phyloP scores from a whole-genome alignment of 257 asterid genomes.

The Solanum paucissectum region DNA sequence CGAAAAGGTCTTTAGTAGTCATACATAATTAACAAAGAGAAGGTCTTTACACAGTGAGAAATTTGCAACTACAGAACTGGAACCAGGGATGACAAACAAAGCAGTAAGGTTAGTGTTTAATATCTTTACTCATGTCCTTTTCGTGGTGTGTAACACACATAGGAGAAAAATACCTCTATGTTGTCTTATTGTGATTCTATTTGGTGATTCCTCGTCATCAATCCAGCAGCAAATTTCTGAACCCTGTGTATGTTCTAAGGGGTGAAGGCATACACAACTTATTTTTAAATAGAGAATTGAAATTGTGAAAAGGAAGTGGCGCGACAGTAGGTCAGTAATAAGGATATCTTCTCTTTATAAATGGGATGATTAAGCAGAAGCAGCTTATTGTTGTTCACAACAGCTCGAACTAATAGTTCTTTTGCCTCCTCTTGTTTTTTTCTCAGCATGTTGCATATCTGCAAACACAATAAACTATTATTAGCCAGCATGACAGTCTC shows the following conservation, averaged over 20 bases:
- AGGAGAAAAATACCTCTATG: neutral
- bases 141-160: neutral
- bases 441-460: slow-evolving; percentile 75
- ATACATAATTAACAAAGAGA: neutral
- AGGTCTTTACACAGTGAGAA: neutral
- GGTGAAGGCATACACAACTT: slow-evolving; percentile 34
- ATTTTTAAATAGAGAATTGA: neutral
- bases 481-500: neutral
- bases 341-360: slow-evolving; percentile 80
- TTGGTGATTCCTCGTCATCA: slow-evolving; percentile 4
- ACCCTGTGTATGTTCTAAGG: slow-evolving; percentile 38
- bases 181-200: neutral
- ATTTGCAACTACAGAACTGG: neutral
- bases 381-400: slow-evolving; percentile 73
- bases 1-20: neutral
- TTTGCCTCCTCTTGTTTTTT: slow-evolving; percentile 78
- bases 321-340: neutral
- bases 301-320: neutral
- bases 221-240: slow-evolving; percentile 42
- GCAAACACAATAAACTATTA: slow-evolving; percentile 9
- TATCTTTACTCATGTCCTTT: neutral
- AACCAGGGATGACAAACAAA: neutral
- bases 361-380: slow-evolving; percentile 71
- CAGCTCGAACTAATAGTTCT: slow-evolving; percentile 55
- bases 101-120: neutral